Percentiles rank a stretch among this genome's conserved stretches.
These are phyloP conservation scores for Tricholoma matsutake DNA, from an alignment of 768 basidiomycete species.

Conservation along the genomic window DNA sequence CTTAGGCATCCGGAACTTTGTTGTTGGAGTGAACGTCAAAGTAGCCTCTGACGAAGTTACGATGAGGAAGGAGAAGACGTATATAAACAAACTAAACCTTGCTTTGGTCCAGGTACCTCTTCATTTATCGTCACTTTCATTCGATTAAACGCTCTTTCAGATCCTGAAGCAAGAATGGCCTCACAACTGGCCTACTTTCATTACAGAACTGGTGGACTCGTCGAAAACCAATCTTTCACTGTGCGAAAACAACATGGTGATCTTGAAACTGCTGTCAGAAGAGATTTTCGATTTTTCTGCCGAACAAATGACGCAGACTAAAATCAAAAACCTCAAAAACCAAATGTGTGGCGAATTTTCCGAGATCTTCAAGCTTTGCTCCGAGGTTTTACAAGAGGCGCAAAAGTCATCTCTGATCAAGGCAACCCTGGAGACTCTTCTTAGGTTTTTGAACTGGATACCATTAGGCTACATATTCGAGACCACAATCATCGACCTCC, in stretches of 20 bases:
- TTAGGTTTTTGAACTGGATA: slow-evolving; percentile 98
- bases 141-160: slow-evolving; percentile 38
- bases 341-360: slow-evolving; percentile 97
- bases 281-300: slow-evolving; percentile 99
- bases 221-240: slow-evolving; percentile 94
- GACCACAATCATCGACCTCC: slow-evolving; percentile 92
- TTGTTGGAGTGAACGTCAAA: slow-evolving; percentile 91
- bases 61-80: slow-evolving; percentile 90
- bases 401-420: slow-evolving; percentile 93
- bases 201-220: slow-evolving; percentile 93
- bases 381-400: slow-evolving; percentile 96
- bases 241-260: slow-evolving; percentile 99
- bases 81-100: slow-evolving; percentile 94
- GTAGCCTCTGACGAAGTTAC: slow-evolving; percentile 87
- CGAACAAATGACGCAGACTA: slow-evolving; percentile 97
- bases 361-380: slow-evolving; percentile 97
- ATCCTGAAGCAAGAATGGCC: slow-evolving; percentile 99
- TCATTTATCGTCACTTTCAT: slow-evolving; percentile 5
- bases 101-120: slow-evolving; percentile 84
- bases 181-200: slow-evolving; percentile 98
- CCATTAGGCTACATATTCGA: slow-evolving; percentile 99
- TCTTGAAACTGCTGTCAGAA: slow-evolving; percentile 93
- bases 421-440: slow-evolving; percentile 89
- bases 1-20: slow-evolving; percentile 89
- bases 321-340: slow-evolving; percentile 96